Base-by-base conservation (phyloP, 1,284 basidiomycete genomes). In the Naganishia sp. region DNA sequence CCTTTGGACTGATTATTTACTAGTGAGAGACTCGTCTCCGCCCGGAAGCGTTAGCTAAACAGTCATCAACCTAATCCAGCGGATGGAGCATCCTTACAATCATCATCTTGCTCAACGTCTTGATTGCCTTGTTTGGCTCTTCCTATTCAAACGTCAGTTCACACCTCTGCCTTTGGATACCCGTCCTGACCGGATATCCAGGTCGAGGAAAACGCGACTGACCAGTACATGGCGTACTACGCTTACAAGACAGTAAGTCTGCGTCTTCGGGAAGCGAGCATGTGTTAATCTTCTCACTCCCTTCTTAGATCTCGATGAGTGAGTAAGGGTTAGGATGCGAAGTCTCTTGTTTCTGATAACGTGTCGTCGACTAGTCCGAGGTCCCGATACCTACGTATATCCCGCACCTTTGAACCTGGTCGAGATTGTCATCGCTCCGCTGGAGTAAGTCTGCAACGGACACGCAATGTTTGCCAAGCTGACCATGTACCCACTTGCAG, bases 91-190 rank as follows among this genome's bases (percentile, higher is more conserved):
- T 92, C 54, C 83, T 88, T 49, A 89, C 91, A 1, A 87, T 87
- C n/a, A 84, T 97, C 66, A 87, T 97, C 70, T 84, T 97, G 63
- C 85, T 96, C 78, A 97, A 96, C 78, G 88, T 99, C 74, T 84
- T 99, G 72, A 93, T 99, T 72, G 97, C 95, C 13, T 81, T 98
- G 73, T 98, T 94, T 76, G 87, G 92, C 13, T 91, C 91, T 43
- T 92, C 92, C 0, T 94, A 94, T 75, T 16, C 90, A 92, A 73
- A 90, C 92, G 80, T 68, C 73, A 81, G 85, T 83, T n/a, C 64
- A 56, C 70, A 66, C 13, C 44, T 61, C 21, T 46, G 63, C 45
- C 21, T 59, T 56, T 55, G 23, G 21, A 2, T 13, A 33, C 21
- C 3, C 42, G 21, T n/a, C 11, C 11, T 48, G 46, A n/a, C 28